Evolutionary conservation across 139 green algal genomes (phyloP).

Genomic region (Ettlia oleoabundans): DNA sequence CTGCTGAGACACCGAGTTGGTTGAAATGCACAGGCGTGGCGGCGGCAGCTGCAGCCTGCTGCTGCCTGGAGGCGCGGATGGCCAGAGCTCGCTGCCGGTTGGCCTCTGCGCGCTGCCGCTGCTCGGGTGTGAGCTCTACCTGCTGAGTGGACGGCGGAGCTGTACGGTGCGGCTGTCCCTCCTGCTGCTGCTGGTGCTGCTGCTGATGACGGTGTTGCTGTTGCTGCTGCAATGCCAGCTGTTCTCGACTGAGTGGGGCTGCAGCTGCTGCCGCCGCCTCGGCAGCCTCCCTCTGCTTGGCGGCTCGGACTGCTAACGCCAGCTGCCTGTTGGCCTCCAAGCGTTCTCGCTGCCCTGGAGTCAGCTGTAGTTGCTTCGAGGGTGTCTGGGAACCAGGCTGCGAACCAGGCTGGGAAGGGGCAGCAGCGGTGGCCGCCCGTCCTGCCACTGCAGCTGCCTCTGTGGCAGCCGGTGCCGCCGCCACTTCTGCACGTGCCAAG

Average conservation of each 20-base stretch:
- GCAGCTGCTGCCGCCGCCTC: neutral
- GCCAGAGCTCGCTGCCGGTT: conserved; percentile 24
- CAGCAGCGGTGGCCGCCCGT: too few relatives aligned
- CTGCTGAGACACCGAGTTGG: too few relatives aligned
- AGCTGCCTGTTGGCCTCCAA: conserved; percentile 24
- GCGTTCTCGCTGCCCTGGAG: conserved; percentile 12
- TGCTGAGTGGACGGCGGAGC: neutral
- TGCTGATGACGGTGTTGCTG: neutral
- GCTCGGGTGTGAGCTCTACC: neutral
- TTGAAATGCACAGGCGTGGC: neutral
- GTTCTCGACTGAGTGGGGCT: neutral
- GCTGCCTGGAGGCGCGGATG: neutral
- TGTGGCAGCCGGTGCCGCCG: too few relatives aligned
- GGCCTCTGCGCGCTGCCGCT: neutral
- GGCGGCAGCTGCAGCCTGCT: neutral
- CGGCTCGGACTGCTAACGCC: conserved; percentile 5
- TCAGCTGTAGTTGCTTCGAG: neutral
- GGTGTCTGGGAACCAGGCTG: neutral
- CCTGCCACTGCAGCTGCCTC: too few relatives aligned
- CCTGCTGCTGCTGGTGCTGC: neutral
- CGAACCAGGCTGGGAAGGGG: neutral
- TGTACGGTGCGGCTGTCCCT: neutral
- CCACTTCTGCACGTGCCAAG: too few relatives aligned
- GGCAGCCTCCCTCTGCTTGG: neutral
- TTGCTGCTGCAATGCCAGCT: neutral